Percentiles rank a stretch among this genome's conserved stretches.
phyloP scores from a whole-genome alignment of 2,329 filamentous ascomycete genomes.

The Penicillium verrucosum region DNA sequence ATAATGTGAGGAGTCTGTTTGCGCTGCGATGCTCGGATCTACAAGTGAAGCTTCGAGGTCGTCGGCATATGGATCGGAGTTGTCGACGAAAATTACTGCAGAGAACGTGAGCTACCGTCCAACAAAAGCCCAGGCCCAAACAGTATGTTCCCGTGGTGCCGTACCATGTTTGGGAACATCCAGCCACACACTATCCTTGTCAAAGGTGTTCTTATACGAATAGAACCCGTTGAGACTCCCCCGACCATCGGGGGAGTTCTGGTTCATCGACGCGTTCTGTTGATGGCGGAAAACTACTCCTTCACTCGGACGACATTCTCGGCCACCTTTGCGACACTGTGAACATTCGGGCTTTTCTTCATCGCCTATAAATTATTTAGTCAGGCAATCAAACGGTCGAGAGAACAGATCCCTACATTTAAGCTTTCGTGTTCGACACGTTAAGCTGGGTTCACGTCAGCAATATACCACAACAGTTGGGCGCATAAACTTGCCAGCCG shows the following conservation, averaged over 20 bases:
- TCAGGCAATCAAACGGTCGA: not conserved
- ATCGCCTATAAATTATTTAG: slow-evolving; percentile 38
- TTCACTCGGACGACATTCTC: slow-evolving; percentile 60
- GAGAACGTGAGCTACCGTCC: slow-evolving; percentile 4
- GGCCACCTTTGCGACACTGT: slow-evolving; percentile 59
- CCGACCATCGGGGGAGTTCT: slow-evolving; percentile 36
- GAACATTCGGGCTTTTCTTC: slow-evolving; percentile 60
- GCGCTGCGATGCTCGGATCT: slow-evolving; percentile 30
- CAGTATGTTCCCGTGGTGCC: slow-evolving; percentile 7
- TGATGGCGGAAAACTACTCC: slow-evolving; percentile 66
- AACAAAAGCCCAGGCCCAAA: not conserved
- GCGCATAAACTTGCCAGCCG: slow-evolving; percentile 37
- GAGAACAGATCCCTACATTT: slow-evolving; percentile 48
- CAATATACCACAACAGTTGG: not conserved
- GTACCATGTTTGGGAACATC: slow-evolving; percentile 58
- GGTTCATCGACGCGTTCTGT: slow-evolving; percentile 67
- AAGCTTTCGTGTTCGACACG: slow-evolving; percentile 60
- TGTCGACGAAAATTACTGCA: slow-evolving; percentile 60
- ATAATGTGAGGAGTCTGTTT: slow-evolving; percentile 28
- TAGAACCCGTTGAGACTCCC: slow-evolving; percentile 59
- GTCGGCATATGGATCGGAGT: slow-evolving; percentile 60
- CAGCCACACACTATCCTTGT: slow-evolving; percentile 59
- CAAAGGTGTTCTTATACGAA: slow-evolving; percentile 64
- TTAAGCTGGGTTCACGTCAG: slow-evolving; percentile 40
- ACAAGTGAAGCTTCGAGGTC: slow-evolving; percentile 39